phyloP scores from a whole-genome alignment of 441 rosid genomes.

The Pelargonium exstipulatum region DNA sequence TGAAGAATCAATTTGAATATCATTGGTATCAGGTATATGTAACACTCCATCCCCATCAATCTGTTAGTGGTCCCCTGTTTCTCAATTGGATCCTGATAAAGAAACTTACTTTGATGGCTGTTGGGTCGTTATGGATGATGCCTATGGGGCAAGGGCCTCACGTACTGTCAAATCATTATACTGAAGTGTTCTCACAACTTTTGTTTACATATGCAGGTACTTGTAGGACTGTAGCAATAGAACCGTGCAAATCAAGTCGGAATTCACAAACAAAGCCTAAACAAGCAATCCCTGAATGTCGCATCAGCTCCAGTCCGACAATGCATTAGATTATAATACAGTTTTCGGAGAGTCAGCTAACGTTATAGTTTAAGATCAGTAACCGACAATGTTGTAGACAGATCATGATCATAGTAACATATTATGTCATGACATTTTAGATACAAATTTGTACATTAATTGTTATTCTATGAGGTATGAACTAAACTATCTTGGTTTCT shows the following conservation, averaged over 20 bases:
- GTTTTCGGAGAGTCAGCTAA: not conserved
- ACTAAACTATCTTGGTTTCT: not conserved
- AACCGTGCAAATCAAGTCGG: not conserved
- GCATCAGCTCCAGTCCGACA: not conserved
- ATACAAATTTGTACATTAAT: not conserved
- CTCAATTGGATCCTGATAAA: conserved; percentile 3
- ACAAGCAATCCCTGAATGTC: not conserved
- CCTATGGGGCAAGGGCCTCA: not conserved
- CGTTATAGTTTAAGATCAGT: not conserved
- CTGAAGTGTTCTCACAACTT: not conserved
- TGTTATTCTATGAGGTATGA: no score
- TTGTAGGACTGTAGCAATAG: not conserved
- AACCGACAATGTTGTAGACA: not conserved
- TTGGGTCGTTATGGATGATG: conserved; percentile 7
- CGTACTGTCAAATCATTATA: not conserved
- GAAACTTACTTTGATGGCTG: conserved; percentile 6
- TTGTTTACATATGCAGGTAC: conserved; percentile 1
- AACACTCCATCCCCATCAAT: conserved; percentile 1
- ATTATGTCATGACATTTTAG: not conserved
- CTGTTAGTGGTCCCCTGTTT: conserved; percentile 6
- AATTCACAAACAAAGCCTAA: not conserved
- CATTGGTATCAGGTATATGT: not conserved
- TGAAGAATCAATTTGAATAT: not conserved
- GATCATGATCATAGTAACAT: no score
- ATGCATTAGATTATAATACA: not conserved